These are phyloP conservation scores for Medicago lupulina DNA, from an alignment of 306 rosid species.

Conservation along the genomic window DNA sequence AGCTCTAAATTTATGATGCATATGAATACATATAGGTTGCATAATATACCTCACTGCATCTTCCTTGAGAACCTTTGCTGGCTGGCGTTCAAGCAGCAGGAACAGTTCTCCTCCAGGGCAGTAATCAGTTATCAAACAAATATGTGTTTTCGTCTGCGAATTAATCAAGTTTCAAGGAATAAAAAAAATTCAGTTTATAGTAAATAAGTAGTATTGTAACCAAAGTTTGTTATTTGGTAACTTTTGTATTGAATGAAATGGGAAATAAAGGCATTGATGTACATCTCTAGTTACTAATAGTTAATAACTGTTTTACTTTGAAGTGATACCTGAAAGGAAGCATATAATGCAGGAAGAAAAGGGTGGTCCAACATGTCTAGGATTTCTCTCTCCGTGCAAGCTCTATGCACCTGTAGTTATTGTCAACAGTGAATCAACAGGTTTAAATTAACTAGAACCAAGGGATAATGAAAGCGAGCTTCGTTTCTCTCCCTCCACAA, in stretches of 20 bases:
- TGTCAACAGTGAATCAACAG: not conserved
- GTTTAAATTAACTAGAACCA: constrained; percentile 13
- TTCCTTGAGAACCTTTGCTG: constrained; percentile 84
- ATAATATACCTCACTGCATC: constrained; percentile 79
- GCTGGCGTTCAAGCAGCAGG: constrained; percentile 88
- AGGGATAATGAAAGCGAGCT: not conserved
- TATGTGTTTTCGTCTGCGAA: constrained; percentile 51
- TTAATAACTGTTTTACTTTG: not conserved
- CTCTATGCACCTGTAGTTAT: constrained; percentile 85
- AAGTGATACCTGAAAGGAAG: constrained; percentile 52
- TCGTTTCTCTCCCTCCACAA: too few species aligned
- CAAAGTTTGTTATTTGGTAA: not conserved
- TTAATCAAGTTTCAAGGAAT: constrained; percentile 13
- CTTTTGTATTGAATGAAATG: not conserved
- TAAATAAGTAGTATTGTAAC: constrained; percentile 13
- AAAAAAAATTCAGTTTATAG: constrained; percentile 8
- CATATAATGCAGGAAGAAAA: constrained; percentile 91
- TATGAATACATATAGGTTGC: not conserved
- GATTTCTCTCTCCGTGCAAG: constrained; percentile 95
- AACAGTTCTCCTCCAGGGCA: constrained; percentile 95
- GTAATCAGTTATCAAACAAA: constrained; percentile 96
- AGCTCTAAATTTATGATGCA: not conserved
- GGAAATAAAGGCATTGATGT: too few species aligned
- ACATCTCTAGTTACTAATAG: too few species aligned
- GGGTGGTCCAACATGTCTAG: constrained; percentile 97